Evolutionary conservation across 805 yeast genomes (phyloP), one percentile per base, ranked within the genome.

Genomic region (Saccharomycopsis babjevae): DNA sequence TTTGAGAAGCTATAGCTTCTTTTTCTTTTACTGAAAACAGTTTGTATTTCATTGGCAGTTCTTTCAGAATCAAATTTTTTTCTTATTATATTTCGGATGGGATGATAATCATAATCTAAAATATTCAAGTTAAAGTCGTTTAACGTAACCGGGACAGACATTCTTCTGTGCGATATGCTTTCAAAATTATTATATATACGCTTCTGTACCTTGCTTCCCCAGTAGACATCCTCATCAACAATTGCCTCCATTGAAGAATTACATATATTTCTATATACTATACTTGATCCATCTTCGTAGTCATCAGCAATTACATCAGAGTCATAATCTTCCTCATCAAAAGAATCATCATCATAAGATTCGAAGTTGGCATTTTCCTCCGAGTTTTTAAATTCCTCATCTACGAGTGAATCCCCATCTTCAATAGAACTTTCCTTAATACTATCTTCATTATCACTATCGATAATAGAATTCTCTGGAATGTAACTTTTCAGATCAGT

Each of bases 1-100:
- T 67, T 63, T 5, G 77, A 71, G 55, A 76, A 74, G 40, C 81
- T 77, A 52, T 68, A 68, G n/a, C 71, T 65, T 59, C 80, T 66
- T 63, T 66, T 70, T 61, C 43, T 43, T 10, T 15, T 28, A 71
- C 56, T 7, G 59, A 57, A 10, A 11, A 20, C 50, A 58, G 13
- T 30, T 58, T 54, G 52, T 22, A 46, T 46, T 6, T 46, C 52
- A 46, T 46, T n/a, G 3, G 16, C 28, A 1, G 10, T 46, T 46
- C 32, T 46, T 22, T 46, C 28, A 1, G 5, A 22, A 16, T 8
- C 32, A 22, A 46, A 28, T 54, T 30, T 0, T 22, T n/a, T 3
- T 38, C 60, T 1, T 64, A 61, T 6, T 18, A 50, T 36, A 4
- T 67, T 56, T 7, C 34, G 34, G 1, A 66, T 58, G 54, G 57